phyloP scores from a whole-genome alignment of 2,329 filamentous ascomycete genomes.

The Fusarium lateritium region DNA sequence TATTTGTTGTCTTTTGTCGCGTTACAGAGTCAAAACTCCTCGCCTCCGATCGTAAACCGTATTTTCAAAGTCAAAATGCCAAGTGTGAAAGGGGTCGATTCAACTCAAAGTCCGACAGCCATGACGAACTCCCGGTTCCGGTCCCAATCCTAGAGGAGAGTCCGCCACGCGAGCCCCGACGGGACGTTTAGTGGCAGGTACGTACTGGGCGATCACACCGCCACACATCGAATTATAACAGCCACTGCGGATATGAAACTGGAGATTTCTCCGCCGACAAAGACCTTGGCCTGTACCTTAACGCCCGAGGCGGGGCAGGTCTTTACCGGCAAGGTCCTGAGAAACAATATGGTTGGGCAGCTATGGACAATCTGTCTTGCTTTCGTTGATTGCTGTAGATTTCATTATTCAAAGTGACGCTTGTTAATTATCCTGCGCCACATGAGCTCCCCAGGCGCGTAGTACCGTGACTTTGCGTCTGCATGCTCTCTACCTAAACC shows the following conservation, averaged over 20 bases:
- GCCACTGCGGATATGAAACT: conserved; percentile 12
- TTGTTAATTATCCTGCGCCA: conserved; percentile 33
- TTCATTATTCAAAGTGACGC: conserved; percentile 10
- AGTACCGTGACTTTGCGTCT: conserved; percentile 15
- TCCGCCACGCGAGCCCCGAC: conserved; percentile 31
- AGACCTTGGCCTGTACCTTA: conserved; percentile 7
- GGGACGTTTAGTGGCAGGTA: conserved; percentile 30
- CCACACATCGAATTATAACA: conserved; percentile 27
- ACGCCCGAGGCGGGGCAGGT: conserved; percentile 29
- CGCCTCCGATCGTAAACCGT: neutral
- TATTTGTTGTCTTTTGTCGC: conserved; percentile 6
- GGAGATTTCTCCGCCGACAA: conserved; percentile 25
- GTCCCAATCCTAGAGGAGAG: conserved; percentile 1
- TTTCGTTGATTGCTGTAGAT: neutral
- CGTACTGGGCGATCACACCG: conserved; percentile 8
- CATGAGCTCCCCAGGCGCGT: conserved; percentile 18
- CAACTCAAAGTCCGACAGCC: conserved; percentile 20
- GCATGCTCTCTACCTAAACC: conserved; percentile 11
- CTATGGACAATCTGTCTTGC: neutral
- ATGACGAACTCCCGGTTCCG: conserved; percentile 32
- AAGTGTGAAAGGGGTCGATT: conserved; percentile 40
- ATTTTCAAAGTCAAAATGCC: conserved; percentile 7
- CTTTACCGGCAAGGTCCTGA: conserved; percentile 3
- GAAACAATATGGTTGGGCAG: conserved; percentile 34
- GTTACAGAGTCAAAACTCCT: neutral